Conservation (phyloP, 1,284 basidiomycete genomes). For the Apiotrichum sp. region DNA sequence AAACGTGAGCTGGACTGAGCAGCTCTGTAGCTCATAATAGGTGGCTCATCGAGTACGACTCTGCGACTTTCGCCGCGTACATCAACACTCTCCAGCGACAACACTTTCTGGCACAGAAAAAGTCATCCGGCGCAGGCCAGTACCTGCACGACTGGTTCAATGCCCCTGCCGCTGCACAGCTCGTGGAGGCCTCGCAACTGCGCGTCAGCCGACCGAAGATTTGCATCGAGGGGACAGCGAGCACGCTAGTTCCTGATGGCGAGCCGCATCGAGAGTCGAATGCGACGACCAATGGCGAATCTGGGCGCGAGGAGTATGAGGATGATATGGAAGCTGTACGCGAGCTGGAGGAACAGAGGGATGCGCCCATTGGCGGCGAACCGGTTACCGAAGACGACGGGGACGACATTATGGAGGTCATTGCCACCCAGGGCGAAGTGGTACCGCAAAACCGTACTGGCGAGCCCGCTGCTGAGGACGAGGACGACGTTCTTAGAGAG, state of each 20-base stretch:
- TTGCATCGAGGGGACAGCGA: conserved; percentile 58
- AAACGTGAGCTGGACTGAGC: conserved; percentile 56
- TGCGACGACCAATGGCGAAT: conserved; percentile 21
- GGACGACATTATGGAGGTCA: conserved; percentile 39
- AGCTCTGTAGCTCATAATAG: conserved; percentile 44
- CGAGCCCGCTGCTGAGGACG: conserved; percentile 47
- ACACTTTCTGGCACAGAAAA: conserved; percentile 39
- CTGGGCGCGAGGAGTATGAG: conserved; percentile 22
- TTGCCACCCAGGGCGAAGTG: conserved; percentile 39
- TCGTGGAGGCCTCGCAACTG: conserved; percentile 56
- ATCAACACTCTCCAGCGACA: conserved; percentile 68
- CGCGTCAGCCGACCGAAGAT: conserved; percentile 27
- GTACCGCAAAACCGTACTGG: conserved; percentile 14
- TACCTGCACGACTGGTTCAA: conserved; percentile 46
- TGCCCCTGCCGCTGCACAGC: conserved; percentile 69
- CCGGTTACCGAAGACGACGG: conserved; percentile 26
- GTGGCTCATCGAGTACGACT: conserved; percentile 85
- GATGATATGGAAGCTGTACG: conserved; percentile 42
- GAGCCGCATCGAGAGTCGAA: conserved; percentile 5
- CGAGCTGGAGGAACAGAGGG: conserved; percentile 23
- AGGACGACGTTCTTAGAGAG: conserved; percentile 65
- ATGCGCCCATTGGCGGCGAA: conserved; percentile 10
- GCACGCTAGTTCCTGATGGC: conserved; percentile 53
- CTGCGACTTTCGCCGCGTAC: conserved; percentile 84
- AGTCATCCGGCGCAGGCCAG: conserved; percentile 31